A percentile compares a stretch with the other conserved stretches of the same genome.
These are phyloP conservation scores for Metschnikowia sp. DNA, from an alignment of 805 yeast genomes.

Conservation along the genomic window DNA sequence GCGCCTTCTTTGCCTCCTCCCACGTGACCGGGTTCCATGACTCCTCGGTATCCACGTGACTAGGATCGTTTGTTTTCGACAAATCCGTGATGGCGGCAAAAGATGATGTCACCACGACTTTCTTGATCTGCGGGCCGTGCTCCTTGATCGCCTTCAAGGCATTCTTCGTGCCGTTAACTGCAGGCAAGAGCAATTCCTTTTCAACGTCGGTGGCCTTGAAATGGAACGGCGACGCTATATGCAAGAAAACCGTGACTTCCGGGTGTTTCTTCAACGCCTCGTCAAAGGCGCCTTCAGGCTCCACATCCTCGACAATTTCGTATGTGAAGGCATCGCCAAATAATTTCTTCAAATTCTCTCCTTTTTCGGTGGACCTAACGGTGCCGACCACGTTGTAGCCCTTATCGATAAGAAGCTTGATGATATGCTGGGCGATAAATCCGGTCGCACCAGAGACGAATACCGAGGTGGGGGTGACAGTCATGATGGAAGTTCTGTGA, in stretches of 20 bases:
- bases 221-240: constrained; percentile 61
- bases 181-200: constrained; percentile 53
- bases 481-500: background rate
- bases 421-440: constrained; percentile 27
- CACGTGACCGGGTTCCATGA: constrained; percentile 53
- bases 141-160: constrained; percentile 13
- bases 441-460: constrained; percentile 36
- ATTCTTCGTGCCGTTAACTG: constrained; percentile 31
- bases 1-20: constrained; percentile 31
- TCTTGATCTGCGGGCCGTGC: constrained; percentile 10
- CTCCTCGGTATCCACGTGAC: constrained; percentile 31
- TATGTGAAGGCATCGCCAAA: constrained; percentile 34
- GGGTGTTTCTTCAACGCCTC: constrained; percentile 44
- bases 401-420: constrained; percentile 20
- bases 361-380: constrained; percentile 24
- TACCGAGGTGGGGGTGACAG: constrained; percentile 14
- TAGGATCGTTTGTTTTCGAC: constrained; percentile 24
- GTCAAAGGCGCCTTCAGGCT: constrained; percentile 44
- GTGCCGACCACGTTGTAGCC: constrained; percentile 26
- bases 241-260: constrained; percentile 53
- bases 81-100: constrained; percentile 12
- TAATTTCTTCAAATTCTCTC: constrained; percentile 21
- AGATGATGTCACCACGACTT: constrained; percentile 14
- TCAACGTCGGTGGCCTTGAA: constrained; percentile 44
- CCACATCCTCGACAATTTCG: constrained; percentile 48